Percentiles rank a stretch among this genome's conserved stretches.
Conservation (phyloP, 2,329 filamentous ascomycete genomes). For the Curvularia sp. region DNA sequence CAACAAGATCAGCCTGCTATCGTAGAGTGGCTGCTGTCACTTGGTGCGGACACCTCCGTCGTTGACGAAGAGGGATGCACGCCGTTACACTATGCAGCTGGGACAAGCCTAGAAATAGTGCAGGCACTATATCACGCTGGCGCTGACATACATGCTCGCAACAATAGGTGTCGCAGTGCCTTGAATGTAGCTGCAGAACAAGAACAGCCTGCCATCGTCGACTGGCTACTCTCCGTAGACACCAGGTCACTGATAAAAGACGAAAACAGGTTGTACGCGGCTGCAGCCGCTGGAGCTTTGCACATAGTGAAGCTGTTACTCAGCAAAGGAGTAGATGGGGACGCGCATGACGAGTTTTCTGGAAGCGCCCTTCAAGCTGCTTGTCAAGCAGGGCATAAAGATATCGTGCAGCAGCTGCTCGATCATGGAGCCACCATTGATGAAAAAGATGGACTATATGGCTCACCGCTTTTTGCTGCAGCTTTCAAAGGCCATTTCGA, state of each 20-base stretch:
- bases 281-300: neutral
- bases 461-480: neutral
- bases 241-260: neutral
- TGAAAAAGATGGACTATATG: neutral
- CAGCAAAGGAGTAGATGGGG: neutral
- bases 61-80: neutral
- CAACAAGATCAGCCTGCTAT: neutral
- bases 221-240: neutral
- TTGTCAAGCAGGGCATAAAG: neutral
- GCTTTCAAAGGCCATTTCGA: neutral
- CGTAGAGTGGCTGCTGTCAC: neutral
- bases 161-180: fast-evolving
- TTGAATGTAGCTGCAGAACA: neutral
- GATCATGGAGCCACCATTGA: neutral
- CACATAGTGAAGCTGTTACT: neutral
- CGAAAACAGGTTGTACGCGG: neutral
- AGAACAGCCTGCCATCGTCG: neutral
- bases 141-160: neutral
- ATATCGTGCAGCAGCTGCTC: neutral
- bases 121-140: neutral
- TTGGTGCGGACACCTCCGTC: neutral
- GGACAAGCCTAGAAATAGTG: neutral
- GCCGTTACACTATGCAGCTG: neutral
- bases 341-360: neutral
- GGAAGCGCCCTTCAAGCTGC: neutral